Evolutionary conservation across 1,284 basidiomycete genomes (phyloP).

Genomic region (Tylopilus sp.): DNA sequence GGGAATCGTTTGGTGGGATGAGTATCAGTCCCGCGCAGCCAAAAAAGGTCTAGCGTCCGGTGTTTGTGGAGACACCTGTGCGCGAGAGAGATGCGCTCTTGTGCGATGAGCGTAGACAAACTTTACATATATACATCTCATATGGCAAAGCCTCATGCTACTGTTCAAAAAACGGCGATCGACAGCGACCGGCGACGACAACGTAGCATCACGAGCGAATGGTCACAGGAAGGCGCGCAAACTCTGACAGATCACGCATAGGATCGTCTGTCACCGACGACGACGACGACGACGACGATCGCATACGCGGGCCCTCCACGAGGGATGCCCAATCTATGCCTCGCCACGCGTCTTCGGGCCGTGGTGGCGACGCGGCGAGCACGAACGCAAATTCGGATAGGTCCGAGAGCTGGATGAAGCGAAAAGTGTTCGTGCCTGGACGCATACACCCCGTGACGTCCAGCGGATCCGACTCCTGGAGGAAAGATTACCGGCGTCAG

Average conservation of each 20-base stretch:
- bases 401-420: slow-evolving; percentile 32
- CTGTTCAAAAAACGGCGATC: neutral
- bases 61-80: no score
- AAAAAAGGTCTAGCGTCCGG: no score
- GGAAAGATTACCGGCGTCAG: neutral
- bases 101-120: neutral
- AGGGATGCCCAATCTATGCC: slow-evolving; percentile 25
- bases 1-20: slow-evolving; percentile 70
- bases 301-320: neutral
- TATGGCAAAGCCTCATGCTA: neutral
- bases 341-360: slow-evolving; percentile 24
- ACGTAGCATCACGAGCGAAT: slow-evolving; percentile 19
- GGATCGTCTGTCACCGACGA: neutral
- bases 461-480: slow-evolving; percentile 23
- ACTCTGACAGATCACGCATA: slow-evolving; percentile 13
- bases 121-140: neutral
- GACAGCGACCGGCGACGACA: neutral
- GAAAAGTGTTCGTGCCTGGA: slow-evolving; percentile 30
- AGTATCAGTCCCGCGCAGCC: slow-evolving; percentile 63
- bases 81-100: neutral
- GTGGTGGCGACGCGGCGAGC: slow-evolving; percentile 22
- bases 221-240: slow-evolving; percentile 16
- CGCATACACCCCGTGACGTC: slow-evolving; percentile 29
- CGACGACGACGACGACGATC: no score
- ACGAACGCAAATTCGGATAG: slow-evolving; percentile 29